Percentiles rank a stretch among this genome's conserved stretches.
phyloP scores from a whole-genome alignment of 2,329 filamentous ascomycete species.

The Ophiostoma australiae region DNA sequence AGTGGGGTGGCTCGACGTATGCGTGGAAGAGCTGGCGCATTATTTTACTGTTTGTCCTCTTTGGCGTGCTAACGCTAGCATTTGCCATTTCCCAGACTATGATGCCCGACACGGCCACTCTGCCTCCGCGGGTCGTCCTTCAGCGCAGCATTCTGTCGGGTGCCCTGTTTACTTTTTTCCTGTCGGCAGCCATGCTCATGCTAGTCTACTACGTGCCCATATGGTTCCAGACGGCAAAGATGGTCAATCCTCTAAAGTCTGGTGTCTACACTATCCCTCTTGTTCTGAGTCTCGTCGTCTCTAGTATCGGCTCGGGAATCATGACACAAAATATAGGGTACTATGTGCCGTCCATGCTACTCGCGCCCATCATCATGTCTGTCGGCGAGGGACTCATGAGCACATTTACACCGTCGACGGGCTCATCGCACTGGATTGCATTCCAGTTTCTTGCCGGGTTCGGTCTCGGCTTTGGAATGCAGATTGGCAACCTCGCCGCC shows the following conservation, averaged over 20 bases:
- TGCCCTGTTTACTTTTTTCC: constrained; percentile 3
- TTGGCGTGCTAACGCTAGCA: neutral
- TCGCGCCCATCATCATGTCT: constrained; percentile 27
- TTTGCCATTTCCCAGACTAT: neutral
- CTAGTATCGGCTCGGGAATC: constrained; percentile 37
- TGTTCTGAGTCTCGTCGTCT: constrained; percentile 38
- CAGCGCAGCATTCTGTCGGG: constrained; percentile 29
- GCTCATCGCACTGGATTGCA: constrained; percentile 33
- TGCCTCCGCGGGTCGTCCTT: constrained; percentile 38
- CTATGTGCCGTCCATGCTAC: constrained; percentile 29
- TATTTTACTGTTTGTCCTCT: constrained; percentile 34
- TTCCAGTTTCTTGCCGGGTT: constrained; percentile 44
- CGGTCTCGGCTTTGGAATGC: constrained; percentile 42
- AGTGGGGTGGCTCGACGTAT: constrained; percentile 40
- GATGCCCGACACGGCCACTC: constrained; percentile 32
- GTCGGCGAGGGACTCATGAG: constrained; percentile 43
- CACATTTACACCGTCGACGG: constrained; percentile 32
- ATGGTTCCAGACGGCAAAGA: constrained; percentile 45
- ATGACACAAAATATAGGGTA: constrained; percentile 38
- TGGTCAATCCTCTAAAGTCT: constrained; percentile 37
- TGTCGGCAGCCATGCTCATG: constrained; percentile 14
- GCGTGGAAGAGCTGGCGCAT: constrained; percentile 34
- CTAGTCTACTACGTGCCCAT: constrained; percentile 27
- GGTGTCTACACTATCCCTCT: constrained; percentile 41
- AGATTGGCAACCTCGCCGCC: constrained; percentile 44